These are phyloP conservation scores for Candida chauliodis DNA, from an alignment of 805 yeast species.

Conservation along the genomic window DNA sequence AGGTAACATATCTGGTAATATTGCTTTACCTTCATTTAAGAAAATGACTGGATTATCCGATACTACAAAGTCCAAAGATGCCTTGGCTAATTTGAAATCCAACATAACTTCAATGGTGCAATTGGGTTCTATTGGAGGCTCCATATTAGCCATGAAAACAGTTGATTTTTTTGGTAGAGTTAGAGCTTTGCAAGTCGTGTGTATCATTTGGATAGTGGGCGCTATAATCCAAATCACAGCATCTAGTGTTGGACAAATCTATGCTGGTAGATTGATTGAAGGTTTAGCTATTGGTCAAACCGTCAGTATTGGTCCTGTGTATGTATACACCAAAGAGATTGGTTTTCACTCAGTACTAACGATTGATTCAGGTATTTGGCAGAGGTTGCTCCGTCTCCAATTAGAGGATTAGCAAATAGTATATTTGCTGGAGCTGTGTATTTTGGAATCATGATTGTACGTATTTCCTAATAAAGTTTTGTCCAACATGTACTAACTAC, in stretches of 20 bases:
- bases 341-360: no score
- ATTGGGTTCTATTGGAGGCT: conserved; percentile 51
- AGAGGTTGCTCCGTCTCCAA: conserved; percentile 49
- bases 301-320: conserved; percentile 51
- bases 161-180: conserved; percentile 50
- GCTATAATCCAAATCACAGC: conserved; percentile 47
- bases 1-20: conserved; percentile 46
- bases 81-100: conserved; percentile 43
- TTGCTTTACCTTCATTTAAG: conserved; percentile 41
- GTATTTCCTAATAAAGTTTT: conserved; percentile 36
- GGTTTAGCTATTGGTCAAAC: conserved; percentile 55
- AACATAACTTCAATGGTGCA: conserved; percentile 57
- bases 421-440: conserved; percentile 56
- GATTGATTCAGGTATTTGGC: no score
- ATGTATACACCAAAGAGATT: no score
- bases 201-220: conserved; percentile 42
- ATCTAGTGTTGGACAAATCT: conserved; percentile 42
- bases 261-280: conserved; percentile 51
- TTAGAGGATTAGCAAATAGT: conserved; percentile 48
- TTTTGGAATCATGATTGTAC: conserved; percentile 46
- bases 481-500: conserved; percentile 15
- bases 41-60: conserved; percentile 41
- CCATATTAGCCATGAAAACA: conserved; percentile 25
- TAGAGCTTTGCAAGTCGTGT: conserved; percentile 40
- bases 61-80: conserved; percentile 23